These are phyloP conservation scores for Sporopachydermia lactativora DNA, from an alignment of 805 yeast species.

Conservation along the genomic window DNA sequence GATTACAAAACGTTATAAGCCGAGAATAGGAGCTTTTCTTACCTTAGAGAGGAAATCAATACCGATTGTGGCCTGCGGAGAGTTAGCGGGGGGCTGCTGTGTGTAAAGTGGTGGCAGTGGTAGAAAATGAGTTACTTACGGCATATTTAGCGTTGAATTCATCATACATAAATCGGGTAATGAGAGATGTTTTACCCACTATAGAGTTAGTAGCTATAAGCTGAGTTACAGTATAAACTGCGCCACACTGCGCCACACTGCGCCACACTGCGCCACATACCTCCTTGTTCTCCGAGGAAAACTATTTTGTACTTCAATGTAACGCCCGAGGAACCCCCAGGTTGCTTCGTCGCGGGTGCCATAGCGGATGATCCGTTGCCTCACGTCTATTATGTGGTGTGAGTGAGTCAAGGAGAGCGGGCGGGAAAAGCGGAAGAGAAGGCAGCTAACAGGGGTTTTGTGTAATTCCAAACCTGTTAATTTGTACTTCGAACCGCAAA, in stretches of 20 bases:
- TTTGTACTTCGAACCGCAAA: too few relatives aligned
- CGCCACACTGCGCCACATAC: slow-evolving; percentile 22
- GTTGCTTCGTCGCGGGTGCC: too few relatives aligned
- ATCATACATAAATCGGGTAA: slow-evolving; percentile 97
- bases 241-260: neutral
- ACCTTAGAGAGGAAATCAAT: slow-evolving; percentile 82
- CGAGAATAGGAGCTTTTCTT: slow-evolving; percentile 6
- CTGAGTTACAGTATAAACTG: neutral
- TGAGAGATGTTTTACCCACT: slow-evolving; percentile 91
- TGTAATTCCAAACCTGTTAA: too few relatives aligned
- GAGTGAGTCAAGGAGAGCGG: too few relatives aligned
- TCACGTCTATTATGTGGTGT: too few relatives aligned
- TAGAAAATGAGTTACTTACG: too few relatives aligned
- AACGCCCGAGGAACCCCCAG: too few relatives aligned
- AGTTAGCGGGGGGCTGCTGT: too few relatives aligned
- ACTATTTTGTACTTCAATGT: slow-evolving; percentile 68
- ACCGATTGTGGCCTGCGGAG: slow-evolving; percentile 73
- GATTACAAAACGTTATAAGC: neutral
- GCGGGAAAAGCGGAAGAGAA: too few relatives aligned
- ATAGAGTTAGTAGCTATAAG: slow-evolving; percentile 8
- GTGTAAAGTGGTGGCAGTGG: too few relatives aligned
- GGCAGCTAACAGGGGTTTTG: too few relatives aligned
- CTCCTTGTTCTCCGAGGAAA: slow-evolving; percentile 92
- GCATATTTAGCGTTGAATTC: slow-evolving; percentile 93
- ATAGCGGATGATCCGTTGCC: too few relatives aligned